These are phyloP conservation scores for Mucor saturninus DNA, from an alignment of 371 early-diverging fungal genomes.

Conservation along the genomic window DNA sequence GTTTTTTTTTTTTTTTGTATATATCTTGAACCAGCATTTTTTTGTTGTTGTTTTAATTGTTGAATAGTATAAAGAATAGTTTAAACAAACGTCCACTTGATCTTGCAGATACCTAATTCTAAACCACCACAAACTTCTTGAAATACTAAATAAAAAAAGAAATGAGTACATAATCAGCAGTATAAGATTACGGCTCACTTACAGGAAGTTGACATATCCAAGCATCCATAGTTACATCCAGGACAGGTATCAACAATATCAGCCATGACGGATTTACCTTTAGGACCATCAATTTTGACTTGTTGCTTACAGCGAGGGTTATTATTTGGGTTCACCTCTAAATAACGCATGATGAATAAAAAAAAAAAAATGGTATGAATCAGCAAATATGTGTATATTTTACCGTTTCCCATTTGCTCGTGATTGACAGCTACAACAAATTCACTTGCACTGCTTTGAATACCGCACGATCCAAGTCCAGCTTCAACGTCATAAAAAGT, in stretches of 20 bases:
- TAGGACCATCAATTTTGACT: conserved; percentile 18
- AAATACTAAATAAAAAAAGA: not conserved
- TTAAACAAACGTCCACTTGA: not conserved
- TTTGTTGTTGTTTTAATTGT: not conserved
- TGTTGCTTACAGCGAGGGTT: conserved; percentile 26
- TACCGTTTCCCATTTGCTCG: conserved; percentile 26
- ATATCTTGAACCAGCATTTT: not conserved
- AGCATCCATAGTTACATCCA: conserved; percentile 13
- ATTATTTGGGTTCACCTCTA: conserved; percentile 37
- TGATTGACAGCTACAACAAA: conserved; percentile 31
- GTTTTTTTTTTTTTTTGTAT: not conserved
- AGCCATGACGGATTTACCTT: conserved; percentile 20
- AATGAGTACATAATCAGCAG: not conserved
- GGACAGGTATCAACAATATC: conserved; percentile 35
- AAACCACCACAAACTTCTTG: not conserved
- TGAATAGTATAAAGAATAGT: not conserved
- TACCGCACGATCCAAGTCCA: conserved; percentile 29
- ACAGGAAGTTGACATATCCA: not conserved
- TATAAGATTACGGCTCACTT: not conserved
- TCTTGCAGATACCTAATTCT: not conserved
- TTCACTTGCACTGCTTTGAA: conserved; percentile 9
- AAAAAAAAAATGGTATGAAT: too few relatives aligned
- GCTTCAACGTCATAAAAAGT: conserved; percentile 31
- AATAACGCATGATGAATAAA: too few relatives aligned
- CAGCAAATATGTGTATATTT: too few relatives aligned